Conservation (phyloP, 2,329 filamentous ascomycete species). For the Macrophomina pseudophaseolina region DNA sequence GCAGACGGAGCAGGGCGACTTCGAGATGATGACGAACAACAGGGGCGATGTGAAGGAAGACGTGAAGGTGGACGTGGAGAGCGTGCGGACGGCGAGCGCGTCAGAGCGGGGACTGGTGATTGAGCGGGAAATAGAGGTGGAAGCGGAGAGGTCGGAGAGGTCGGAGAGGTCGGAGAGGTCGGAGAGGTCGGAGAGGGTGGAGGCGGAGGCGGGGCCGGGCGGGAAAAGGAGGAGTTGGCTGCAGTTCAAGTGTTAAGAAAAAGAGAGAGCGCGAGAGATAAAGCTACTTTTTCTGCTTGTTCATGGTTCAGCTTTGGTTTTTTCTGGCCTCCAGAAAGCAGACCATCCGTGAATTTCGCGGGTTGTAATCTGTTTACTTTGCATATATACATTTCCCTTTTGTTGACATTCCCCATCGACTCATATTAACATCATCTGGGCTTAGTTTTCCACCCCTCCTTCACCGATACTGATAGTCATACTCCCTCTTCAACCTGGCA, state of each 20-base stretch:
- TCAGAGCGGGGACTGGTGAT: neutral
- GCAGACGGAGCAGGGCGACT: neutral
- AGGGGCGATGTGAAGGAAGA: neutral
- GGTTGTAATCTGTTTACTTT: neutral
- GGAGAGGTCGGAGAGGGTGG: neutral
- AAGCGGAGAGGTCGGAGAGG: neutral
- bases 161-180: neutral
- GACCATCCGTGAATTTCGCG: too few relatives aligned
- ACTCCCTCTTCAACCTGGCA: conserved; percentile 33
- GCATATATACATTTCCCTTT: neutral
- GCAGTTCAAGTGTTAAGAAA: neutral
- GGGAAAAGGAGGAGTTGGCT: neutral
- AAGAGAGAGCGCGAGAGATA: neutral
- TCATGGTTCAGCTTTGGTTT: neutral
- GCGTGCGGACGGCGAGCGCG: neutral
- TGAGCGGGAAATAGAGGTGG: neutral
- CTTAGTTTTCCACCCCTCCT: neutral
- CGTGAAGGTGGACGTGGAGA: neutral
- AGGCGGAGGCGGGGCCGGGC: neutral
- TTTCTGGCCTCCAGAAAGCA: too few relatives aligned
- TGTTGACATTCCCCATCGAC: neutral
- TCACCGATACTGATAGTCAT: conserved; percentile 27
- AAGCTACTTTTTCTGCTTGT: neutral
- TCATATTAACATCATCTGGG: neutral
- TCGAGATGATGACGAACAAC: neutral